Percentiles rank a stretch among this genome's conserved stretches.
Conservation (phyloP, 1,284 basidiomycete species). For the Bjerkandera adusta region DNA sequence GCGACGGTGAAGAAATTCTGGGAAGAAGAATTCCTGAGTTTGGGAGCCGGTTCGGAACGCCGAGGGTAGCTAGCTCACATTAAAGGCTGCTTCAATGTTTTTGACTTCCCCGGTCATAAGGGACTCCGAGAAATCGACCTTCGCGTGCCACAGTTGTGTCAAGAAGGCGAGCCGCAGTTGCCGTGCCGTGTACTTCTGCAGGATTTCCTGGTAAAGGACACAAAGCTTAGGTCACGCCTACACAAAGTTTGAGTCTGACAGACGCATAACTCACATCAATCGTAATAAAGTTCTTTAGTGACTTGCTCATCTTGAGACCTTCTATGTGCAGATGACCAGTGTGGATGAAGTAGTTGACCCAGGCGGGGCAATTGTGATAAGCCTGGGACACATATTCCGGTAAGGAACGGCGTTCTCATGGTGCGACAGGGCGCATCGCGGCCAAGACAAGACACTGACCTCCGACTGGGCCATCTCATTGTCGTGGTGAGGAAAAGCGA, state of each 20-base stretch:
- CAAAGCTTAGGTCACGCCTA: neutral
- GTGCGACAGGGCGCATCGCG: neutral
- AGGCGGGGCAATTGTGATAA: slow-evolving; percentile 88
- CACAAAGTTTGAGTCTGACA: neutral
- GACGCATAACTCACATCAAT: slow-evolving; percentile 85
- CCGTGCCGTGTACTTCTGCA: slow-evolving; percentile 81
- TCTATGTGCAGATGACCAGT: slow-evolving; percentile 99
- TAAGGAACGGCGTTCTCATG: neutral
- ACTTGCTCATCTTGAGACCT: slow-evolving; percentile 99
- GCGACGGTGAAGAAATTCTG: slow-evolving; percentile 94
- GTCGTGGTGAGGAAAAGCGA: slow-evolving; percentile 99
- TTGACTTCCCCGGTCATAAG: slow-evolving; percentile 88
- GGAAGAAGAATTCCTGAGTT: neutral
- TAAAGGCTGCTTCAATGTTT: slow-evolving; percentile 83
- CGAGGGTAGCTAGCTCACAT: slow-evolving; percentile 52
- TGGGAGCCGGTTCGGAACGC: neutral
- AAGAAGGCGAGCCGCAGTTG: slow-evolving; percentile 96
- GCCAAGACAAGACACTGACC: slow-evolving; percentile 41
- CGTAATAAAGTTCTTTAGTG: slow-evolving; percentile 98
- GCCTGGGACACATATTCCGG: slow-evolving; percentile 50
- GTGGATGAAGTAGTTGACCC: slow-evolving; percentile 99
- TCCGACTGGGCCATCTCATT: slow-evolving; percentile 99
- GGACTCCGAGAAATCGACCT: slow-evolving; percentile 93
- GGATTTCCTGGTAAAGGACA: slow-evolving; percentile 68
- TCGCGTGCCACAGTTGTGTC: slow-evolving; percentile 88